A percentile compares a stretch with the other conserved stretches of the same genome.
Evolutionary conservation across 2,329 filamentous ascomycete genomes (phyloP).

Genomic region (Fusarium metavorans): DNA sequence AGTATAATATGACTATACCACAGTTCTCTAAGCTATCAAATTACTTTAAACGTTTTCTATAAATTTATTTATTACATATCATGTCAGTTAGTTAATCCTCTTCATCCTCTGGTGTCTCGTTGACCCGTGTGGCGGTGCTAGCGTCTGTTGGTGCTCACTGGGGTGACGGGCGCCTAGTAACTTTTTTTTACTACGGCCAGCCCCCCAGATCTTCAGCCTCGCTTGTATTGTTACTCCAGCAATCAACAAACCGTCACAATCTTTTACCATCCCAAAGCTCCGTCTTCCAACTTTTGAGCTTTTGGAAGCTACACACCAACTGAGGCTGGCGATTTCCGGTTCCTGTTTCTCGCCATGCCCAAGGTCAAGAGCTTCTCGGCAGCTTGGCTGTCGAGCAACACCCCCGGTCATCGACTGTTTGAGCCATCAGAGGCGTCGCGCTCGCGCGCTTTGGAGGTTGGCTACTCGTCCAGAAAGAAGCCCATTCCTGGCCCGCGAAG

Average conservation of each 20-base stretch:
- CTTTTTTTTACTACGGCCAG: conserved; percentile 8
- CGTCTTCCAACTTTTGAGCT: conserved; percentile 10
- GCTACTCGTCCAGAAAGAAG: conserved; percentile 59
- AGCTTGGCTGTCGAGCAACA: conserved; percentile 84
- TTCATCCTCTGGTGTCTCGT: too few relatives aligned
- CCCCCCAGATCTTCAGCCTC: conserved; percentile 38
- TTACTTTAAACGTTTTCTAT: too few relatives aligned
- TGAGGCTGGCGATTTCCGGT: conserved; percentile 4
- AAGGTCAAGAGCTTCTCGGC: conserved; percentile 89
- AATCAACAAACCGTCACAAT: conserved; percentile 13
- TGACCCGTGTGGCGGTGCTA: neutral
- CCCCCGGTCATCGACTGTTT: conserved; percentile 84
- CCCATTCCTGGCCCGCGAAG: conserved; percentile 63
- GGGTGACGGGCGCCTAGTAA: conserved; percentile 21
- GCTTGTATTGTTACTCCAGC: conserved; percentile 31
- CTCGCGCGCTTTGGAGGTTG: conserved; percentile 54
- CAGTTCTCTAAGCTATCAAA: too few relatives aligned
- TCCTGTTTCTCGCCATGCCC: conserved; percentile 70
- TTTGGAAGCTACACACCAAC: conserved; percentile 21
- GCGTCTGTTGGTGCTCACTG: conserved; percentile 11
- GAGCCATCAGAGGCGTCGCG: conserved; percentile 58
- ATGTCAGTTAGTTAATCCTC: too few relatives aligned
- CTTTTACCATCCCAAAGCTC: neutral
- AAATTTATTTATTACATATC: too few relatives aligned
- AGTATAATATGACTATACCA: too few relatives aligned